Conservation (phyloP, 257 asterid species). For the Solanum piurae region DNA sequence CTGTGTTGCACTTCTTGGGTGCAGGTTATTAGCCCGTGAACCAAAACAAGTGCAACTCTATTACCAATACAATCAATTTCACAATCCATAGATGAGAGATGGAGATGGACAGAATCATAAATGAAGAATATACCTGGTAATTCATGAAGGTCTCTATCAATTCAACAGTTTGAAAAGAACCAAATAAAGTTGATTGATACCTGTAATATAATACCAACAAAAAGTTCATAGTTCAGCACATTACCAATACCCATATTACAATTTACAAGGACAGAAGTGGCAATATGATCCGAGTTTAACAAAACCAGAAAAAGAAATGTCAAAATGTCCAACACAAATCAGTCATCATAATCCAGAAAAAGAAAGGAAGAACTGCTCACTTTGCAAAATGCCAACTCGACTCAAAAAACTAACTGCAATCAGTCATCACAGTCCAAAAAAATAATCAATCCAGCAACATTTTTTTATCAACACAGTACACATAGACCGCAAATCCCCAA, state of each 20-base stretch:
- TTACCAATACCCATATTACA: neutral
- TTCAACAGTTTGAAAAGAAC: conserved; percentile 88
- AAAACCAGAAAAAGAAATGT: neutral
- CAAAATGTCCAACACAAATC: neutral
- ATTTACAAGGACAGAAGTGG: neutral
- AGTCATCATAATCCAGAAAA: neutral
- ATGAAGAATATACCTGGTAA: conserved; percentile 52
- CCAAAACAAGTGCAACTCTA: neutral
- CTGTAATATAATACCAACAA: conserved; percentile 16
- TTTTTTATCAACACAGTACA: neutral
- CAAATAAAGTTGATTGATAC: conserved; percentile 91
- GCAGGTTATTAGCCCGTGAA: neutral
- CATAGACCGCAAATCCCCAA: neutral
- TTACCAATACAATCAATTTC: neutral
- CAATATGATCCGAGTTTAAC: neutral
- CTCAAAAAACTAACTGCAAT: neutral
- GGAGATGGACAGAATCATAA: neutral
- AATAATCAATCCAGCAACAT: neutral
- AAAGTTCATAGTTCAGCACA: neutral
- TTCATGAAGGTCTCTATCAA: conserved; percentile 95
- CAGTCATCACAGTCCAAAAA: neutral
- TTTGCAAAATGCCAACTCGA: neutral
- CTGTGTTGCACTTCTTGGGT: neutral
- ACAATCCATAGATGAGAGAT: neutral
- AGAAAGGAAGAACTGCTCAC: neutral